Conservation (phyloP, 2,329 filamentous ascomycete genomes). For the Stenocarpella maydis region DNA sequence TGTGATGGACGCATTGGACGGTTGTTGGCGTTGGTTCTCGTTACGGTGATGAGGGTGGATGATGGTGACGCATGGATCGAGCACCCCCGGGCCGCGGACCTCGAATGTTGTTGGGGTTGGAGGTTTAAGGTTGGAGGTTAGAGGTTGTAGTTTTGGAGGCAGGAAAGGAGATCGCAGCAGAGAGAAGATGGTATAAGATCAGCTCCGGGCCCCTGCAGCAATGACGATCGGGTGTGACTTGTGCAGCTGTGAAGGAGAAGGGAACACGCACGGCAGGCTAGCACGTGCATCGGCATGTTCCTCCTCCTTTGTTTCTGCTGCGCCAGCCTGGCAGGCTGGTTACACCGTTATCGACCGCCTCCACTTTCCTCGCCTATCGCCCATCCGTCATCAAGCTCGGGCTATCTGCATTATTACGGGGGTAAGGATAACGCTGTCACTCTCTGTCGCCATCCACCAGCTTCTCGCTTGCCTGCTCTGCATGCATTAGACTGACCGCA, state of each 20-base stretch:
- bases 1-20: neutral
- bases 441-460: constrained; percentile 23
- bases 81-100: neutral
- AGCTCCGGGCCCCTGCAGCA: constrained; percentile 18
- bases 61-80: constrained; percentile 6
- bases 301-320: neutral
- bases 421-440: neutral
- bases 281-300: constrained; percentile 2
- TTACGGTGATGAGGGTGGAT: neutral
- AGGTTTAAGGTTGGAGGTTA: neutral
- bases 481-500: constrained; percentile 17
- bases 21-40: neutral
- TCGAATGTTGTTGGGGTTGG: too few relatives aligned
- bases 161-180: too few relatives aligned
- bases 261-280: constrained; percentile 11
- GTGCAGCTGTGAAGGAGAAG: neutral
- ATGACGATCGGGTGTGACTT: constrained; percentile 13
- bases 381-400: neutral
- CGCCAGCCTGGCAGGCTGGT: too few relatives aligned
- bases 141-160: neutral
- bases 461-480: constrained; percentile 6
- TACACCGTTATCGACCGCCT: constrained; percentile 17
- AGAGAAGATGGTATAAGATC: constrained; percentile 11
- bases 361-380: constrained; percentile 6
- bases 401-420: neutral